Evolutionary conservation across 2,329 filamentous ascomycete species (phyloP).

Genomic region (Alternaria sp.): DNA sequence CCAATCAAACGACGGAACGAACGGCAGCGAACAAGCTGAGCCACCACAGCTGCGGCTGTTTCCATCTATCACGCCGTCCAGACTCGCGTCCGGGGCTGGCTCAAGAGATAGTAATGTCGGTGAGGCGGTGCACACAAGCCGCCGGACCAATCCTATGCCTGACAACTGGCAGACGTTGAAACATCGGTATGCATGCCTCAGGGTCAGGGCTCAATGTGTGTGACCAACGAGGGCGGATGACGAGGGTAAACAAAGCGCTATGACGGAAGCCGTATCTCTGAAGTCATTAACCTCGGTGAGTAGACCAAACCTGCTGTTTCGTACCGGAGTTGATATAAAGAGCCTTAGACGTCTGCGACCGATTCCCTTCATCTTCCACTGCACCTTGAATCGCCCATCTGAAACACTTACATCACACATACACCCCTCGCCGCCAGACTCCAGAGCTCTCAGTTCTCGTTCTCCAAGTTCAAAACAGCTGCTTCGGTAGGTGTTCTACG

Average conservation of each 20-base stretch:
- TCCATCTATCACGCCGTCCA: slow-evolving; percentile 10
- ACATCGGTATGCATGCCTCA: slow-evolving; percentile 18
- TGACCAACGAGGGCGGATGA: slow-evolving; percentile 11
- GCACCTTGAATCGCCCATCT: background rate
- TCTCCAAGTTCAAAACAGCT: background rate
- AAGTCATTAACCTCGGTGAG: background rate
- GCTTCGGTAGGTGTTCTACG: background rate
- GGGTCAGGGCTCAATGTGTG: slow-evolving; percentile 10
- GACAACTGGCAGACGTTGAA: slow-evolving; percentile 7
- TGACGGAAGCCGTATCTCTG: slow-evolving; percentile 1
- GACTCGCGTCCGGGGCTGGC: background rate
- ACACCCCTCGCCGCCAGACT: background rate
- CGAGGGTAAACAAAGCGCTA: slow-evolving; percentile 10
- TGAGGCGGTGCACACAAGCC: slow-evolving; percentile 24
- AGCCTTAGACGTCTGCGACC: background rate
- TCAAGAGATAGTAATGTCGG: slow-evolving; percentile 7
- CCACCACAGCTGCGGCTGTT: slow-evolving; percentile 13
- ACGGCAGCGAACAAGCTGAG: slow-evolving; percentile 16
- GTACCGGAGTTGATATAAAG: slow-evolving; percentile 15
- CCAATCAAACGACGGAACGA: slow-evolving; percentile 12
- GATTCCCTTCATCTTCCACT: background rate
- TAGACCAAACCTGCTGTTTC: background rate
- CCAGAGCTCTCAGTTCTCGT: background rate
- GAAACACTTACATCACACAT: background rate
- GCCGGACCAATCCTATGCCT: slow-evolving; percentile 22